Evolutionary conservation across 352 stramenopile species (phyloP), one percentile per base, ranked within the genome.

Genomic region (Pythium phragmiticola): DNA sequence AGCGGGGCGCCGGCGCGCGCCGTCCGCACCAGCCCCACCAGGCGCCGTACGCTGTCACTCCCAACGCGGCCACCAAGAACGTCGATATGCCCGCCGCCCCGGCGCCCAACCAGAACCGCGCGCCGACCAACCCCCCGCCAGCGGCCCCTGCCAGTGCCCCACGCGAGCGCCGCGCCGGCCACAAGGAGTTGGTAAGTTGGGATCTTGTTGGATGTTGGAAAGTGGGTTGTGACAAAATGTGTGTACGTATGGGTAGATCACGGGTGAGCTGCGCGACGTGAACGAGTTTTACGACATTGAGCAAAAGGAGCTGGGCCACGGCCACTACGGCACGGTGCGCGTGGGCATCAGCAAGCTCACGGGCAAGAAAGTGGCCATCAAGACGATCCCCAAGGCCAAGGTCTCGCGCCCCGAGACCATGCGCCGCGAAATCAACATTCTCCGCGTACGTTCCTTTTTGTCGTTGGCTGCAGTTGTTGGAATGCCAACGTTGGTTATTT

Each of bases 351-450:
- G 98, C 78, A 96, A 96, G 50, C 73, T 86, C 55, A 98, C 89
- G 13, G 94, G 95, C 36, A 82, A 97, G 55, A 95, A 93, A 69
- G 96, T 98, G 70, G 97, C 98, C n/a, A 98, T 99, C 60, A 99
- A 99, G 84, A 98, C 94, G 19, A 99, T 99, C 68, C 83, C 92
- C 45, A 99, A 99, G 84, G 83, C 84, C 21, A 98, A 98, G 68
- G 95, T 99, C 21, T 91, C 82, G 23, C 93, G 96, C 59, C 83
- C 98, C 3, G 96, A 99, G 71, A 97, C 94, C n/a, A 90, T 99
- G 61, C 95, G 92, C 56, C 89, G 90, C 61, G 90, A 97, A 70
- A 96, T 97, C 57, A 89, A 84, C 67, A 97, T 97, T 65, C 81
- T 97, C 9, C 87, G 77, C 37, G 82, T 91, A 75, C 55, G 55